These are phyloP conservation scores for Phoenix dactylifera DNA, from an alignment of 176 grass and related monocot genomes.

Conservation along the genomic window DNA sequence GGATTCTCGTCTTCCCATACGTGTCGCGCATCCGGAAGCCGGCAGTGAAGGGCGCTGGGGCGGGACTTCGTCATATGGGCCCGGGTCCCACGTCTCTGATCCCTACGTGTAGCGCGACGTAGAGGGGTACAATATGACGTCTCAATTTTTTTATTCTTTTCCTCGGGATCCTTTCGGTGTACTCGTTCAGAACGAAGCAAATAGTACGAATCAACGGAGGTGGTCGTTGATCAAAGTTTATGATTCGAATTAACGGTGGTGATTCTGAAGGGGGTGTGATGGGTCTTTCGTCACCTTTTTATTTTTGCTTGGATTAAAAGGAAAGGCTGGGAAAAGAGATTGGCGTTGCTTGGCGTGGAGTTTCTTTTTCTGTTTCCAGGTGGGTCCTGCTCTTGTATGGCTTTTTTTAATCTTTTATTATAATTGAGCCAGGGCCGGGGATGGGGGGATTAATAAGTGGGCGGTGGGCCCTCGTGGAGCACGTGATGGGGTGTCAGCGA, in stretches of 20 bases:
- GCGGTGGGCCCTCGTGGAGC: background rate
- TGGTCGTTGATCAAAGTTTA: background rate
- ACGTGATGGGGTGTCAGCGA: constrained; percentile 16
- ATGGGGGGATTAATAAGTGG: constrained; percentile 4
- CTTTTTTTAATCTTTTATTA: background rate
- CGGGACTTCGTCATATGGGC: constrained; percentile 31
- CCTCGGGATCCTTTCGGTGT: too few species aligned
- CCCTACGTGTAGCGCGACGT: constrained; percentile 52
- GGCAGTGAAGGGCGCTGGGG: background rate
- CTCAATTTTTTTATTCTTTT: too few species aligned
- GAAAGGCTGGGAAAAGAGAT: constrained; percentile 27
- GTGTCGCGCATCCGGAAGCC: constrained; percentile 5
- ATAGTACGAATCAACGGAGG: background rate
- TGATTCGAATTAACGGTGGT: background rate
- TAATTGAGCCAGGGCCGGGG: background rate
- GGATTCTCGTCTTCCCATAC: constrained; percentile 1
- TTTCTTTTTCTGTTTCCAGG: background rate
- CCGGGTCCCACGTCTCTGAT: constrained; percentile 32
- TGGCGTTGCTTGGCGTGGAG: constrained; percentile 26
- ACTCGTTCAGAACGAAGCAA: too few species aligned
- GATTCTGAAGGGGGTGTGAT: background rate
- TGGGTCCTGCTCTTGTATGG: background rate
- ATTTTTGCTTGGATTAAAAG: constrained; percentile 54
- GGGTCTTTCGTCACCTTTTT: constrained; percentile 12
- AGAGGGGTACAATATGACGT: constrained; percentile 4